Percentiles rank a stretch among this genome's conserved stretches.
These are phyloP conservation scores for Cryomyces antarcticus DNA, from an alignment of 495 filamentous ascomycete species.

Conservation along the genomic window DNA sequence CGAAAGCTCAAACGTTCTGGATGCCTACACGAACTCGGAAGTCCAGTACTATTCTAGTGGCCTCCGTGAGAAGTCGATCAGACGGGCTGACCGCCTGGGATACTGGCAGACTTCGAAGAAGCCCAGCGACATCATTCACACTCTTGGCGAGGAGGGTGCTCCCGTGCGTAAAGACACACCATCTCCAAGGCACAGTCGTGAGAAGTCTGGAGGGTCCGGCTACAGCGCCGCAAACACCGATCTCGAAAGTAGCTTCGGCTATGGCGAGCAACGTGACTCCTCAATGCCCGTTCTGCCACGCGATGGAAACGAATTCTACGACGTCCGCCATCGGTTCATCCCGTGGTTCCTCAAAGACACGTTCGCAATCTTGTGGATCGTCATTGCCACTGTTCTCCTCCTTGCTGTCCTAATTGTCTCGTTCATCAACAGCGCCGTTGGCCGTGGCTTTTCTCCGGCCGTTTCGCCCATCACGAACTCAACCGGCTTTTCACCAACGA, in stretches of 20 bases:
- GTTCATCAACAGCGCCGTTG: slow-evolving; percentile 48
- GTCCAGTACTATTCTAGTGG: slow-evolving; percentile 25
- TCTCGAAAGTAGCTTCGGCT: slow-evolving; percentile 14
- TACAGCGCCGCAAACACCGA: slow-evolving; percentile 26
- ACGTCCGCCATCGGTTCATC: slow-evolving; percentile 41
- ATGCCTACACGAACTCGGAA: slow-evolving; percentile 43
- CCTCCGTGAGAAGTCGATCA: slow-evolving; percentile 25
- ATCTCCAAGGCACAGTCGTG: slow-evolving; percentile 22
- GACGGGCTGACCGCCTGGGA: slow-evolving; percentile 44
- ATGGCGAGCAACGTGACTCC: slow-evolving; percentile 5
- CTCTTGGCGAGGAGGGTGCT: slow-evolving; percentile 39
- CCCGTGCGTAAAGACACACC: slow-evolving; percentile 34
- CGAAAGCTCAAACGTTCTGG: slow-evolving; percentile 56
- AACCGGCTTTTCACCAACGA: slow-evolving; percentile 57
- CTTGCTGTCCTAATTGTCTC: slow-evolving; percentile 56
- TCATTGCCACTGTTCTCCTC: slow-evolving; percentile 42
- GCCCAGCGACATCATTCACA: slow-evolving; percentile 39
- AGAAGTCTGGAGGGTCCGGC: slow-evolving; percentile 10
- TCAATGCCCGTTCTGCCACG: slow-evolving; percentile 5
- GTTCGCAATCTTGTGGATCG: slow-evolving; percentile 40
- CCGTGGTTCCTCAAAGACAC: slow-evolving; percentile 57
- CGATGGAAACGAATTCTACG: no score
- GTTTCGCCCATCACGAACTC: slow-evolving; percentile 37
- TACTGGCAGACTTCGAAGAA: slow-evolving; percentile 54
- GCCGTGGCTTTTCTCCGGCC: slow-evolving; percentile 47